These are phyloP conservation scores for Elaphomyces granulatus DNA, from an alignment of 495 filamentous ascomycete species.

Conservation along the genomic window DNA sequence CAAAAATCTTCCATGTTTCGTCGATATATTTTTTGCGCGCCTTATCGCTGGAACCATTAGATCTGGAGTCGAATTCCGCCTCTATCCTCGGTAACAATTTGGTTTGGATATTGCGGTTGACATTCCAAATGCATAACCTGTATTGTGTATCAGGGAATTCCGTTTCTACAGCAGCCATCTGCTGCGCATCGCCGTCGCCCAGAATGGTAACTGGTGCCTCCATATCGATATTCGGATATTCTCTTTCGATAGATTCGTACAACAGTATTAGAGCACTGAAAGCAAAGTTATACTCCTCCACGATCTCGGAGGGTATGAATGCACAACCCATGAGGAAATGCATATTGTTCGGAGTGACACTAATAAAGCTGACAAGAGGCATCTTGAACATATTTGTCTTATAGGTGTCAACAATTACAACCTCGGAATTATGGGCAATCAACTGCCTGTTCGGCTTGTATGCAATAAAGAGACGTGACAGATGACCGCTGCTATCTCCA, in stretches of 20 bases:
- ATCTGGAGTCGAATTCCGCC: background rate
- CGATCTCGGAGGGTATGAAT: background rate
- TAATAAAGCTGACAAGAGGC: no score
- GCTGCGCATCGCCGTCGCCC: background rate
- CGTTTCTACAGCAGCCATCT: background rate
- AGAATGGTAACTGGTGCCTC: background rate
- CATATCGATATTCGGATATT: background rate
- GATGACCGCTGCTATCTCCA: background rate
- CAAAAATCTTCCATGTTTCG: no score
- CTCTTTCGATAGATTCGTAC: background rate
- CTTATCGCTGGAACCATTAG: background rate
- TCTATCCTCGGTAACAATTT: background rate
- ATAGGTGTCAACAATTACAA: no score
- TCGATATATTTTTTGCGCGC: background rate
- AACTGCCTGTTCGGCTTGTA: no score
- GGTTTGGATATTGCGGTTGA: background rate
- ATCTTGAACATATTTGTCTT: no score
- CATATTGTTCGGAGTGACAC: background rate
- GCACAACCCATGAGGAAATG: background rate
- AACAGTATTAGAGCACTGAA: background rate
- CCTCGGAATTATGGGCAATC: no score
- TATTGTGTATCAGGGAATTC: background rate
- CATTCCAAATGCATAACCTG: background rate
- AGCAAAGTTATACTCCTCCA: background rate
- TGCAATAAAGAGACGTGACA: no score